Percentiles rank a stretch among this genome's conserved stretches.
Evolutionary conservation across 441 rosid species (phyloP).

Genomic region (Viola pubescens): DNA sequence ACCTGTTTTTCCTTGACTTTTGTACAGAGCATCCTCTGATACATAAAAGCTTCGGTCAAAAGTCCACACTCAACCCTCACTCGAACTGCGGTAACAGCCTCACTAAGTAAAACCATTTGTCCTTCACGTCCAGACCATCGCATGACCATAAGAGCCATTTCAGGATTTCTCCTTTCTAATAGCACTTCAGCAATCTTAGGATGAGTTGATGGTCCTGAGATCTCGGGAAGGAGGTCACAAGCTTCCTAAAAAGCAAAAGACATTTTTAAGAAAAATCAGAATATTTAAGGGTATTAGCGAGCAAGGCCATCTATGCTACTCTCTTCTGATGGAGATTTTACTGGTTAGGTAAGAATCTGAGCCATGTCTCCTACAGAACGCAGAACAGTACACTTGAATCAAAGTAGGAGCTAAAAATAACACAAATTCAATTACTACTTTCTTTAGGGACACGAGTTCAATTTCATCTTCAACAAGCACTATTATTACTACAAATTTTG

Average conservation of each 20-base stretch:
- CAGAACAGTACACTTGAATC: background rate
- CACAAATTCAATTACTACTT: background rate
- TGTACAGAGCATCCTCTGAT: slow-evolving; percentile 67
- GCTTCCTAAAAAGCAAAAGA: slow-evolving; percentile 53
- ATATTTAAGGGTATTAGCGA: background rate
- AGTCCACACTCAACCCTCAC: slow-evolving; percentile 89
- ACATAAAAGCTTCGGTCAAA: slow-evolving; percentile 81
- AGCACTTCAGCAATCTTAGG: slow-evolving; percentile 85
- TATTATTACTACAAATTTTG: background rate
- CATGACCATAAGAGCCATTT: slow-evolving; percentile 75
- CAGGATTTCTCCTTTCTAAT: slow-evolving; percentile 75
- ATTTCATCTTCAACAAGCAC: background rate
- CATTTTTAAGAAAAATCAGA: no score
- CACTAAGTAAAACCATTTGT: slow-evolving; percentile 49
- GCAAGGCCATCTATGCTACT: background rate
- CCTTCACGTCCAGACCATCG: slow-evolving; percentile 87
- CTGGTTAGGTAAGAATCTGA: background rate
- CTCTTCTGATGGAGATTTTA: background rate
- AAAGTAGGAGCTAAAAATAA: background rate
- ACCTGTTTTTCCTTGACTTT: slow-evolving; percentile 56
- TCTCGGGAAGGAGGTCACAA: slow-evolving; percentile 80
- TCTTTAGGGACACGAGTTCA: no score
- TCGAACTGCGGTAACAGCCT: slow-evolving; percentile 79
- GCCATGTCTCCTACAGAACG: background rate
- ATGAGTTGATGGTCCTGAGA: slow-evolving; percentile 66